Conservation (phyloP, 192 early-diverging fungal species). For the Dimargaris verticillata region DNA sequence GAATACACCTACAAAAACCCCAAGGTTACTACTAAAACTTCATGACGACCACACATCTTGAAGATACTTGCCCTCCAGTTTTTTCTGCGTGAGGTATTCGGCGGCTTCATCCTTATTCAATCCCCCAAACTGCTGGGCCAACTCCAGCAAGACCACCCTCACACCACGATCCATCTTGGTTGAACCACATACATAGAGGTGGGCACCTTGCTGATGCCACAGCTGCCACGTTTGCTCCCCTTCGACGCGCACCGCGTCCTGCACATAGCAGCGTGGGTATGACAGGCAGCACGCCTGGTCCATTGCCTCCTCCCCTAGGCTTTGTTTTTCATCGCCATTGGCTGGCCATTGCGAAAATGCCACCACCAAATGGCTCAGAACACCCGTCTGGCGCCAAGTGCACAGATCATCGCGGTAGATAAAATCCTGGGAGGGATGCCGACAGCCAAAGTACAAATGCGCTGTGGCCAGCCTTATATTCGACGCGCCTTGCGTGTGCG, state of each 20-base stretch:
- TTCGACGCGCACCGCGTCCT: neutral
- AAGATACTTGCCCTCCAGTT: neutral
- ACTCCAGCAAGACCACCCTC: neutral
- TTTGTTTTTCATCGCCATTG: neutral
- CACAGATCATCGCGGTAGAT: slow-evolving; percentile 50
- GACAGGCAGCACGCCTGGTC: neutral
- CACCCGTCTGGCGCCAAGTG: slow-evolving; percentile 20
- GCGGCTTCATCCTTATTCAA: neutral
- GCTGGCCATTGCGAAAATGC: neutral
- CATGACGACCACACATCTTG: slow-evolving; percentile 7
- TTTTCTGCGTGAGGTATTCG: neutral
- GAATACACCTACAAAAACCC: no score
- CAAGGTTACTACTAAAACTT: no score
- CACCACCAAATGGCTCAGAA: slow-evolving; percentile 31
- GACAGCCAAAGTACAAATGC: slow-evolving; percentile 73
- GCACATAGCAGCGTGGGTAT: neutral
- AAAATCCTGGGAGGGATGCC: slow-evolving; percentile 46
- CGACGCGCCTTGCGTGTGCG: slow-evolving; percentile 12
- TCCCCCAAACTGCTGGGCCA: neutral
- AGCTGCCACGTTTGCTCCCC: neutral
- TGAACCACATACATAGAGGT: slow-evolving; percentile 9
- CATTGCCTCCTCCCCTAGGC: neutral
- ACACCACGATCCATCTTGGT: slow-evolving; percentile 5
- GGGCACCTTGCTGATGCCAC: neutral
- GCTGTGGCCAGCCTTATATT: slow-evolving; percentile 15